Percentiles rank a stretch among this genome's conserved stretches.
Conservation (phyloP, 2,329 filamentous ascomycete species). For the Exserohilum turcica region DNA sequence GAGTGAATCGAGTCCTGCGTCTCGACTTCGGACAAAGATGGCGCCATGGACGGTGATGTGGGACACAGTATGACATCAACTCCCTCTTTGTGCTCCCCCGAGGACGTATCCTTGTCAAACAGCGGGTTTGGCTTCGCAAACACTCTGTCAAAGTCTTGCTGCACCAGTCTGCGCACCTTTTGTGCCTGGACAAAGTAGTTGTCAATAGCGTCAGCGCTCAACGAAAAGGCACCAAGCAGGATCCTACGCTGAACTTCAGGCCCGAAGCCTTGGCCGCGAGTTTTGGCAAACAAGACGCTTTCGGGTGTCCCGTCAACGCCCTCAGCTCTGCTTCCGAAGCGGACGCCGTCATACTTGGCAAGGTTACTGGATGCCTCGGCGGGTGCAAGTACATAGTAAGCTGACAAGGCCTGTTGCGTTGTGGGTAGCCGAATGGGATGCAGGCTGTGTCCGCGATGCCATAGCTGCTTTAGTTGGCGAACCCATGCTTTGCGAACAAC, state of each 20-base stretch:
- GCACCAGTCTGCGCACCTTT: conserved; percentile 80
- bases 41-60: conserved; percentile 79
- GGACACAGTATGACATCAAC: conserved; percentile 89
- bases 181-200: conserved; percentile 98
- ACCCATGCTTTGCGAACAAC: conserved; percentile 73
- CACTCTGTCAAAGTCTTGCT: conserved; percentile 81
- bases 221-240: conserved; percentile 83
- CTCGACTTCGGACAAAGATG: conserved; percentile 64
- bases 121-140: conserved; percentile 76
- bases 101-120: conserved; percentile 37
- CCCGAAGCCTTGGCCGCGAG: conserved; percentile 77
- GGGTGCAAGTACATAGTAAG: conserved; percentile 94
- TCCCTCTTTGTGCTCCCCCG: conserved; percentile 56
- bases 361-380: conserved; percentile 96
- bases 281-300: conserved; percentile 67
- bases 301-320: conserved; percentile 63
- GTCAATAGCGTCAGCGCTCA: conserved; percentile 88
- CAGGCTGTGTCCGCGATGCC: conserved; percentile 69
- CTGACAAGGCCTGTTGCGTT: conserved; percentile 82
- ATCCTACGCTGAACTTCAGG: conserved; percentile 85
- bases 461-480: conserved; percentile 63
- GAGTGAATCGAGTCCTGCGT: conserved; percentile 66
- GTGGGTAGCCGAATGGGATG: conserved; percentile 79
- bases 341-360: conserved; percentile 95
- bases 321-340: conserved; percentile 71